These are phyloP conservation scores for Moesziomyces antarcticus DNA, from an alignment of 1,284 basidiomycete genomes.

Conservation along the genomic window DNA sequence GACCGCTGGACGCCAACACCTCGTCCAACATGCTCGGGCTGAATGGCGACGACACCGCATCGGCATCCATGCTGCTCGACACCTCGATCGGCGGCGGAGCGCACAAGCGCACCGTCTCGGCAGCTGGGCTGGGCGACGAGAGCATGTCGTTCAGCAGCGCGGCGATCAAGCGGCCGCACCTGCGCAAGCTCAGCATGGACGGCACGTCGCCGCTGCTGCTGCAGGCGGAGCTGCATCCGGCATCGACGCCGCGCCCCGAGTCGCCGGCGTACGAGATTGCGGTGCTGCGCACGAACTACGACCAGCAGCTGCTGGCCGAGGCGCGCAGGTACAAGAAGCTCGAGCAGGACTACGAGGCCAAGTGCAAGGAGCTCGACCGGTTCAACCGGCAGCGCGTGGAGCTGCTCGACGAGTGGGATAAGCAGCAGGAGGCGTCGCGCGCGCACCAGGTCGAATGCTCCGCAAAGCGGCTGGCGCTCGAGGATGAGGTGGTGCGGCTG, in stretches of 20 bases:
- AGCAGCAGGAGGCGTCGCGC: slow-evolving; percentile 37
- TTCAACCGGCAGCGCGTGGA: slow-evolving; percentile 59
- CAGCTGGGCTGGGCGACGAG: slow-evolving; percentile 31
- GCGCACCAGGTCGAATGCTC: slow-evolving; percentile 44
- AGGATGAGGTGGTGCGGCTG: slow-evolving; percentile 43
- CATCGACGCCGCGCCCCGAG: slow-evolving; percentile 29
- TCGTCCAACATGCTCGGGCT: slow-evolving; percentile 22
- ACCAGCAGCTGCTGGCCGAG: slow-evolving; percentile 53
- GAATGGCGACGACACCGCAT: slow-evolving; percentile 15
- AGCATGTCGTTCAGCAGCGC: slow-evolving; percentile 20
- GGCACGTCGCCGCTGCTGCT: slow-evolving; percentile 34
- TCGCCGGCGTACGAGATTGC: slow-evolving; percentile 50
- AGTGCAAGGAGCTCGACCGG: slow-evolving; percentile 57
- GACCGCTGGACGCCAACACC: slow-evolving; percentile 27
- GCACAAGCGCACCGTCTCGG: slow-evolving; percentile 32
- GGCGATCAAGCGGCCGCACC: slow-evolving; percentile 25
- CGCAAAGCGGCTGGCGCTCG: slow-evolving; percentile 18
- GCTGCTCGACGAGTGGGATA: slow-evolving; percentile 59
- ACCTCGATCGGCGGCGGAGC: slow-evolving; percentile 16
- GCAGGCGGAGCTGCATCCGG: slow-evolving; percentile 29
- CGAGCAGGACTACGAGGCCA: slow-evolving; percentile 50
- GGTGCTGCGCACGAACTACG: slow-evolving; percentile 53
- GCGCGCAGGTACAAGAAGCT: slow-evolving; percentile 53
- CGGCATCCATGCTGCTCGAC: slow-evolving; percentile 30
- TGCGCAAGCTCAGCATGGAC: slow-evolving; percentile 41